Conservation (phyloP, 352 stramenopile genomes). For the Pythium rishiriense region DNA sequence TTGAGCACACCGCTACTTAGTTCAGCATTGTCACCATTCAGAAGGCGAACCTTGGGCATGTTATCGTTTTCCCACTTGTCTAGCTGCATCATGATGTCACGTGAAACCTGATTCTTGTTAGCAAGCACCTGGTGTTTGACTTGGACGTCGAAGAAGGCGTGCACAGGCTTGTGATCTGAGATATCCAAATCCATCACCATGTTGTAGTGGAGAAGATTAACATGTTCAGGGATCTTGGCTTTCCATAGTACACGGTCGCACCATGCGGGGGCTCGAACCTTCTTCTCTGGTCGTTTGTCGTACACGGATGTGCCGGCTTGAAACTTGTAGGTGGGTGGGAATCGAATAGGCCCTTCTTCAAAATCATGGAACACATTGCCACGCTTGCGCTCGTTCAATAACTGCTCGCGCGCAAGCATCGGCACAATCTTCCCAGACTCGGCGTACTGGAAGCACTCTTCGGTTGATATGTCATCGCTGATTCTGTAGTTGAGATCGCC, state of each 20-base stretch:
- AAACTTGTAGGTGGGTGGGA: conserved; percentile 98
- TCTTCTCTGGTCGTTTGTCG: conserved; percentile 98
- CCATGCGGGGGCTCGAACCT: conserved; percentile 97
- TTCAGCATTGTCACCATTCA: conserved; percentile 42
- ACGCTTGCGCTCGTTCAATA: conserved; percentile 67
- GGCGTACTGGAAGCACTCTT: conserved; percentile 68
- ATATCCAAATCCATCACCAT: conserved; percentile 89
- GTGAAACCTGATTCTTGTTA: conserved; percentile 90
- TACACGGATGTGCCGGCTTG: conserved; percentile 95
- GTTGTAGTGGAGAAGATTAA: conserved; percentile 84
- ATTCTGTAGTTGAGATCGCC: conserved; percentile 93
- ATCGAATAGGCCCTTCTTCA: conserved; percentile 90
- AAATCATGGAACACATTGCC: conserved; percentile 87
- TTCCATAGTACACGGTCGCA: conserved; percentile 89
- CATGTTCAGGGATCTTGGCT: conserved; percentile 50
- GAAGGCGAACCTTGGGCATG: conserved; percentile 90
- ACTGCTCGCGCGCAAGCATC: conserved; percentile 54
- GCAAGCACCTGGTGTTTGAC: conserved; percentile 91
- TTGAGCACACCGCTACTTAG: conserved; percentile 59
- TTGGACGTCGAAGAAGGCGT: conserved; percentile 90
- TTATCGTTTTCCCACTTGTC: conserved; percentile 97
- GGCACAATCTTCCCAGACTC: conserved; percentile 45
- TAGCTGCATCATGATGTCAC: conserved; percentile 93
- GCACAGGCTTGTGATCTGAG: conserved; percentile 99
- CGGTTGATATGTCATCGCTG: conserved; percentile 65